A percentile compares a stretch with the other conserved stretches of the same genome.
phyloP scores from a whole-genome alignment of 345 rosid genomes.

The Dimocarpus longan region DNA sequence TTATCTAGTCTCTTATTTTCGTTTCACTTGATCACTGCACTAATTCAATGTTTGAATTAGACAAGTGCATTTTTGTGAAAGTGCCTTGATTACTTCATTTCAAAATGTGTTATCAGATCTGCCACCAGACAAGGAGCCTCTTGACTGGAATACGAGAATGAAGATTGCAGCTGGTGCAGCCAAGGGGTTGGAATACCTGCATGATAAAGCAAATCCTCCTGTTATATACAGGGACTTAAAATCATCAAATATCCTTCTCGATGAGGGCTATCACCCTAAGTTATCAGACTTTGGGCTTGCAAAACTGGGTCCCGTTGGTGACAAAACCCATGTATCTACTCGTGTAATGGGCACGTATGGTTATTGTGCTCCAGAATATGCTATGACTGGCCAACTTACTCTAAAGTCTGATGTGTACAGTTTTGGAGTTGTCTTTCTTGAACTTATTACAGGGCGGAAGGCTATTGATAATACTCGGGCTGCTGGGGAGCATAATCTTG shows the following conservation, averaged over 20 bases:
- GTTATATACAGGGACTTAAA: constrained; percentile 95
- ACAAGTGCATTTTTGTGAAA: neutral
- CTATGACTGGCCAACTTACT: constrained; percentile 99
- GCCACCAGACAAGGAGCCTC: constrained; percentile 74
- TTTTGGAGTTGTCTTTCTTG: constrained; percentile 97
- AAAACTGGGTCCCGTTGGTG: constrained; percentile 96
- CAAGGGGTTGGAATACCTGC: constrained; percentile 93
- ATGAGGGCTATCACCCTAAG: constrained; percentile 89
- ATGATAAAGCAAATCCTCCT: constrained; percentile 96
- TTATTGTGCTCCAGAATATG: constrained; percentile 98
- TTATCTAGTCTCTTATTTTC: neutral
- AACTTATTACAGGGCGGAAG: constrained; percentile 94
- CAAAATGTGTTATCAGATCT: constrained; percentile 55
- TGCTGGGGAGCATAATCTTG: constrained; percentile 92
- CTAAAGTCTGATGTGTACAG: constrained; percentile 95
- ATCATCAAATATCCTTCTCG: constrained; percentile 94
- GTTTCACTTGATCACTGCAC: neutral
- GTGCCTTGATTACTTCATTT: constrained; percentile 11
- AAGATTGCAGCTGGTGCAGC: constrained; percentile 99
- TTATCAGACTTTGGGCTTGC: constrained; percentile 97
- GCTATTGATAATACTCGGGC: constrained; percentile 85
- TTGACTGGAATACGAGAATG: constrained; percentile 98
- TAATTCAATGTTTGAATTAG: constrained; percentile 6
- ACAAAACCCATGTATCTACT: constrained; percentile 96
- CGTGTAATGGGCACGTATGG: constrained; percentile 99